A percentile compares a stretch with the other conserved stretches of the same genome.
Conservation (phyloP, 2,329 filamentous ascomycete species). For the Neofusicoccum kwambonambiense region DNA sequence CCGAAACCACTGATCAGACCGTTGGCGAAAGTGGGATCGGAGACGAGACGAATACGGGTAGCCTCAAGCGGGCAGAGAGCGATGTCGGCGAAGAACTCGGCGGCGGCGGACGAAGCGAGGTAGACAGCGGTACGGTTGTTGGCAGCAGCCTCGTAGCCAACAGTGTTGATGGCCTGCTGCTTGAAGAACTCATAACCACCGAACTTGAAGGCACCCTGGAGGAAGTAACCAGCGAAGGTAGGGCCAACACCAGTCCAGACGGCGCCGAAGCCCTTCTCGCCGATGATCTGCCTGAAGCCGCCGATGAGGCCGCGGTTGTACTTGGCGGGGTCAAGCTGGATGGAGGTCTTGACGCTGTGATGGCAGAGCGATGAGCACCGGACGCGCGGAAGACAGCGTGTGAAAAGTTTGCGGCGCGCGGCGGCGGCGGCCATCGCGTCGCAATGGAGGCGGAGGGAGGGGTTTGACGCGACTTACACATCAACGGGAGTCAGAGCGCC, state of each 20-base stretch:
- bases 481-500: conserved; percentile 95
- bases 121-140: conserved; percentile 82
- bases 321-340: conserved; percentile 64
- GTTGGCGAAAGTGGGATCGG: conserved; percentile 79
- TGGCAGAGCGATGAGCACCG: neutral
- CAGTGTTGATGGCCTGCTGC: conserved; percentile 77
- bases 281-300: conserved; percentile 81
- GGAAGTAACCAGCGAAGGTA: conserved; percentile 52
- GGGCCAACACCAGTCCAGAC: conserved; percentile 63
- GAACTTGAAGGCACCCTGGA: conserved; percentile 59
- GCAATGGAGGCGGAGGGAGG: neutral
- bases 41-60: conserved; percentile 90
- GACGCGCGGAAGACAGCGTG: neutral
- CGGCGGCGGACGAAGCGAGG: conserved; percentile 62
- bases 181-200: conserved; percentile 97
- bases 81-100: conserved; percentile 71
- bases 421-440: neutral
- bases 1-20: conserved; percentile 75
- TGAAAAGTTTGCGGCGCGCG: neutral
- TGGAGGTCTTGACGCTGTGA: conserved; percentile 88
- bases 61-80: conserved; percentile 90
- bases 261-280: conserved; percentile 67
- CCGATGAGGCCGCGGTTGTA: conserved; percentile 70
- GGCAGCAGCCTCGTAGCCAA: conserved; percentile 67
- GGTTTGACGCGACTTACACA: conserved; percentile 71